phyloP scores from a whole-genome alignment of 176 grass and related monocot species.

The Aegilops umbellulata region DNA sequence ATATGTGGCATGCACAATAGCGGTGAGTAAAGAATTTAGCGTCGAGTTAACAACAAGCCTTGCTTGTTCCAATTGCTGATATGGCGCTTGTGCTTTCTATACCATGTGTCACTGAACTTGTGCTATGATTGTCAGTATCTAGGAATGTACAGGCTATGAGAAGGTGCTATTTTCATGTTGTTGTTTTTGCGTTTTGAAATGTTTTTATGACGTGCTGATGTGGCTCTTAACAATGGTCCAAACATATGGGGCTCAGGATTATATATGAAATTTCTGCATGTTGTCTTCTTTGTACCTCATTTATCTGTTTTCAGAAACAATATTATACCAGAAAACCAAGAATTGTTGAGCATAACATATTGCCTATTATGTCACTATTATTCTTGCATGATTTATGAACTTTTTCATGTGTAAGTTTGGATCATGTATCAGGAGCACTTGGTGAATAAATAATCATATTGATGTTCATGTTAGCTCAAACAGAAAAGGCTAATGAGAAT shows the following conservation, averaged over 20 bases:
- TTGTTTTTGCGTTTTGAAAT: background rate
- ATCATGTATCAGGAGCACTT: background rate
- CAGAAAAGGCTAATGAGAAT: background rate
- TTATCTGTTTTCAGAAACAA: background rate
- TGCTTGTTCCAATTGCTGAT: constrained; percentile 1
- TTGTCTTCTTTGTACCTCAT: background rate
- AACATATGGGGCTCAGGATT: background rate
- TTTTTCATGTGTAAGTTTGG: background rate
- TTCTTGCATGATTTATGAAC: background rate
- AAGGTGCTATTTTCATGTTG: background rate
- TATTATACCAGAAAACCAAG: background rate
- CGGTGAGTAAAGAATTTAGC: constrained; percentile 47
- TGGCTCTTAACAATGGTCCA: constrained; percentile 10
- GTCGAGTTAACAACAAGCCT: background rate
- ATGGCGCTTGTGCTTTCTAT: background rate
- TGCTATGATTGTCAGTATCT: background rate
- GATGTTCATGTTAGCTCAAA: background rate
- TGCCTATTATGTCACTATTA: background rate
- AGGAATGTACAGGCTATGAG: background rate
- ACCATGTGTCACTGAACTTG: background rate
- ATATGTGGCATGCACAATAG: constrained; percentile 73
- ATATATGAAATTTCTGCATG: background rate
- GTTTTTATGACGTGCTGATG: background rate
- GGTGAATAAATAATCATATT: background rate
- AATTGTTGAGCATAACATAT: background rate